Base-by-base conservation (phyloP, 371 early-diverging fungal species). In the Mucor velutinosus region DNA sequence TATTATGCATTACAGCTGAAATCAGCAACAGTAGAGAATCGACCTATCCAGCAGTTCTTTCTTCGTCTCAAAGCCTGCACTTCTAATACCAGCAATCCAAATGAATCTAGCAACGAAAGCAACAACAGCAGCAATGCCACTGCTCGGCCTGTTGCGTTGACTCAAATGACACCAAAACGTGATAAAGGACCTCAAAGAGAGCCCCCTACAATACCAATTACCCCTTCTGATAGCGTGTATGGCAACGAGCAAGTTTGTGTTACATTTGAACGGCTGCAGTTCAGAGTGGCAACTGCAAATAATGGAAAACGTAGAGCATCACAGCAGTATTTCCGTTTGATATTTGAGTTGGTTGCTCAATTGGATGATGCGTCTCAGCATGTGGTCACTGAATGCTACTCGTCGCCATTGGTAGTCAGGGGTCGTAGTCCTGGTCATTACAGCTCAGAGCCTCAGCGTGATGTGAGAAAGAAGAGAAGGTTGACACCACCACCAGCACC, bases 351-450 rank as follows among this genome's bases (percentile, higher is more conserved):
- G 27, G 72, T 82, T 58, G 93, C 89, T 23, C 79, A 83, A 60
- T 81, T 80, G 25, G 79, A 79, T 4, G 74, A 82, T 45, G 86
- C 79, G 19, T 63, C 63, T 27, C 74, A 70, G 30, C 56, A 79
- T 49, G 69, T 72, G 10, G 79, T 94, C 0, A 93, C 93, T 1
- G 76, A 79, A 3, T 83, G 83, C 11, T 86, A 84, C 56, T 92
- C 93, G 0, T 83, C 89, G n/a, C 87, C 90, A 7, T 72, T 95
- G 1, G 92, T 95, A 4, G 96, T 95, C 12, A 85, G 96, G 35
- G 95, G 96, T n/a, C 83, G 95, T 25, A 90, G 93, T 33, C 95
- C 96, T 0, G 93, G 94, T 11, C 95, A 95, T 67, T 95, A 95
- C 47, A 82, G 82, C n/a, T 72, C 82, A 21, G 90, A 89, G 30